Evolutionary conservation across 768 basidiomycete species (phyloP).

Genomic region (Pleurotus sapidus): DNA sequence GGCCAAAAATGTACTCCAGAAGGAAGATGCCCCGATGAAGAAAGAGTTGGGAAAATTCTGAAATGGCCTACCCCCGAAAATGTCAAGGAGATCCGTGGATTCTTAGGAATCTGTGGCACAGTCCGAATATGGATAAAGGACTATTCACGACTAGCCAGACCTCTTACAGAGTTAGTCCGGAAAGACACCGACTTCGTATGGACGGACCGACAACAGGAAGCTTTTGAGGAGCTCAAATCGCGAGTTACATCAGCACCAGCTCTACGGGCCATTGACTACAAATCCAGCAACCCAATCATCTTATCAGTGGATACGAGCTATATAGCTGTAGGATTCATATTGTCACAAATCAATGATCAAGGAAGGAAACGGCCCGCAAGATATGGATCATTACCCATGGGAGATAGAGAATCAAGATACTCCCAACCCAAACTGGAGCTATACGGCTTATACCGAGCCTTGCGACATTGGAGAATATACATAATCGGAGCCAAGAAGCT

Average conservation of each 20-base stretch:
- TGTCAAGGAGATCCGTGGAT: no score
- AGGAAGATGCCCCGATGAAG: conserved; percentile 22
- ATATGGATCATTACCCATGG: conserved; percentile 28
- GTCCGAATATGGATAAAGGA: conserved; percentile 18
- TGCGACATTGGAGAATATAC: conserved; percentile 18
- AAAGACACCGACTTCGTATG: conserved; percentile 22
- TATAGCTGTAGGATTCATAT: conserved; percentile 25
- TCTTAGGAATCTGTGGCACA: no score
- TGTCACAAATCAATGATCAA: conserved; percentile 24
- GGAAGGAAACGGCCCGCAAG: conserved; percentile 15
- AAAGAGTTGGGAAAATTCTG: background rate
- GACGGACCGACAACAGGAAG: conserved; percentile 14
- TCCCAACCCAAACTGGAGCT: conserved; percentile 34
- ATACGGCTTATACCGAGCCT: conserved; percentile 25
- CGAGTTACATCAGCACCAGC: conserved; percentile 14
- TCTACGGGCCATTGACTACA: conserved; percentile 26
- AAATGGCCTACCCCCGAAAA: no score
- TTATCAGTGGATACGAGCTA: conserved; percentile 27
- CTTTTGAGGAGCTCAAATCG: conserved; percentile 16
- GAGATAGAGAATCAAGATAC: conserved; percentile 22
- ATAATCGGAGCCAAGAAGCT: conserved; percentile 18
- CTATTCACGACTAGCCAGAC: conserved; percentile 11
- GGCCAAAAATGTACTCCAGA: conserved; percentile 27
- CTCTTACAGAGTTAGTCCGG: conserved; percentile 14
- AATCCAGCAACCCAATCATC: conserved; percentile 16